These are phyloP conservation scores for Crithidia fasciculata DNA, from an alignment of 208 protist genomes.

Conservation along the genomic window DNA sequence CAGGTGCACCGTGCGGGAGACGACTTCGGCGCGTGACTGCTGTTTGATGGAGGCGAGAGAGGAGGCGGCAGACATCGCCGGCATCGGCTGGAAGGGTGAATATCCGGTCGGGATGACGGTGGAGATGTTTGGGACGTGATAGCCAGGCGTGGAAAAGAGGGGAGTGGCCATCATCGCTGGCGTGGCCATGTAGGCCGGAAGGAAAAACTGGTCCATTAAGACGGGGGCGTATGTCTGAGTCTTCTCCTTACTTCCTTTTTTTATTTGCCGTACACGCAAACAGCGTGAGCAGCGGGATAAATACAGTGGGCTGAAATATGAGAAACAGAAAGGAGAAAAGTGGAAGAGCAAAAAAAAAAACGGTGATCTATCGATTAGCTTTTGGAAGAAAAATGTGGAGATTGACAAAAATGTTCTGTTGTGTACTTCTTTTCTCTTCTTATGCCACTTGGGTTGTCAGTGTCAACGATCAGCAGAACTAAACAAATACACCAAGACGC, in stretches of 20 bases:
- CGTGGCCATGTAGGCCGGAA: background rate
- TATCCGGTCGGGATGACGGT: background rate
- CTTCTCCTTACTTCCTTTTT: no score
- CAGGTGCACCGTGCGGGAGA: constrained; percentile 63
- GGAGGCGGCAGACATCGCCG: background rate
- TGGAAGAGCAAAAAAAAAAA: background rate
- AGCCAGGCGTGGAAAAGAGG: background rate
- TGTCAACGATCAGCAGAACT: background rate
- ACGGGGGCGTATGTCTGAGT: background rate
- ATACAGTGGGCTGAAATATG: background rate
- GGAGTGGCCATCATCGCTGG: background rate
- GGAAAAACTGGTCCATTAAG: background rate
- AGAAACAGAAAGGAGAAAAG: background rate
- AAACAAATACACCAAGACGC: background rate
- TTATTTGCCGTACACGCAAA: no score
- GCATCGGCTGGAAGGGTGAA: background rate
- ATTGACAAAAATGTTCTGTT: no score
- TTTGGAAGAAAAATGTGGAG: no score
- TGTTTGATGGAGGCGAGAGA: background rate
- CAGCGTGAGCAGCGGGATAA: no score
- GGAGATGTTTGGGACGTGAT: background rate
- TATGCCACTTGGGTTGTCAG: background rate
- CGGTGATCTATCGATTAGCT: no score
- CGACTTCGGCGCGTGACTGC: constrained; percentile 20
- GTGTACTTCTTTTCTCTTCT: no score